Evolutionary conservation across 2,329 filamentous ascomycete species (phyloP).

Genomic region (Emericellopsis atlantica): DNA sequence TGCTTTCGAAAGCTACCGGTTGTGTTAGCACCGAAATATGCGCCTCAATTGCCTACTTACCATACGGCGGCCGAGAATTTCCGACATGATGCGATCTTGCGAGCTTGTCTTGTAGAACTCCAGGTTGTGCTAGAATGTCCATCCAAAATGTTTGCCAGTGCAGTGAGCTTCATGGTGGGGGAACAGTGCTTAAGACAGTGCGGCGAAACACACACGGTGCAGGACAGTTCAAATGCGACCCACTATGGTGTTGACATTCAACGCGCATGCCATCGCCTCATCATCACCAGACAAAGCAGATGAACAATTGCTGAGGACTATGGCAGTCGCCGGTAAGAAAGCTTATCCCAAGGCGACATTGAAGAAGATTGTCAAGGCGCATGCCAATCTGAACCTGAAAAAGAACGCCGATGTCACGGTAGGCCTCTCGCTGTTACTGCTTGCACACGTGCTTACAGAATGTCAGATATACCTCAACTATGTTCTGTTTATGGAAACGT

Average conservation of each 20-base stretch:
- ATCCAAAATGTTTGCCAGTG: no score
- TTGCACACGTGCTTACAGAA: conserved; percentile 9
- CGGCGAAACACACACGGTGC: not conserved
- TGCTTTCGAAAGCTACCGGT: conserved; percentile 71
- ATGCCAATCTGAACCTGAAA: conserved; percentile 66
- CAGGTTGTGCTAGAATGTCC: no score
- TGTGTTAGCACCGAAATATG: not conserved
- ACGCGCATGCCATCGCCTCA: not conserved
- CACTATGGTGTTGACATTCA: not conserved
- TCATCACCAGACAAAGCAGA: not conserved
- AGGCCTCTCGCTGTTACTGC: conserved; percentile 11
- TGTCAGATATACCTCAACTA: conserved; percentile 73
- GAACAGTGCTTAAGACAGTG: conserved; percentile 1
- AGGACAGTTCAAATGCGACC: no score
- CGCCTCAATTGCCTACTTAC: conserved; percentile 19
- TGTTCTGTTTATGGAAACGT: conserved; percentile 65
- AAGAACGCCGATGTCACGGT: conserved; percentile 83
- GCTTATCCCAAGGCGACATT: conserved; percentile 74
- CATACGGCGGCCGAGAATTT: conserved; percentile 48
- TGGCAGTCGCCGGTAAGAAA: conserved; percentile 45
- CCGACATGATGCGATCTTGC: conserved; percentile 17
- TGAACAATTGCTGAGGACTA: conserved; percentile 2
- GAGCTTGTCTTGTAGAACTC: not conserved
- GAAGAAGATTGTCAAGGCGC: conserved; percentile 83
- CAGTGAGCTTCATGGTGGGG: conserved; percentile 1